Conservation (phyloP, 306 rosid genomes). For the Hylodesmum podocarpum region DNA sequence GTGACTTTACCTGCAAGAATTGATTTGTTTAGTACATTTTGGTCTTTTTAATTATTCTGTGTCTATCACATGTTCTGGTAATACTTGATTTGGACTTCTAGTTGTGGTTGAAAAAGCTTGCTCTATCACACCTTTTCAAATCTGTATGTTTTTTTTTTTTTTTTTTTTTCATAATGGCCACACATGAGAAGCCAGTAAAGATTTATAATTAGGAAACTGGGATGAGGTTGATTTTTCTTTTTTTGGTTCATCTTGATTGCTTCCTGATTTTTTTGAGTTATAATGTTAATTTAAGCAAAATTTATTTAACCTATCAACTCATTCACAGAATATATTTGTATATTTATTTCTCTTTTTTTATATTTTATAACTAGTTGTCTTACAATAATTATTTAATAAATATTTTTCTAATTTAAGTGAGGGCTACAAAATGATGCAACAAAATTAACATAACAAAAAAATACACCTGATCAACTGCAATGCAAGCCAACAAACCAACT, state of each 20-base stretch:
- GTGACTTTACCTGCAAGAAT: slow-evolving; percentile 1
- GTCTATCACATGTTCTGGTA: neutral
- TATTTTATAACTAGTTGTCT: too few species aligned
- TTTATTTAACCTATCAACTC: too few species aligned
- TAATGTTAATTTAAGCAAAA: too few species aligned
- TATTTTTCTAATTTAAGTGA: too few species aligned
- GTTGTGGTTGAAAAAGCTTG: neutral
- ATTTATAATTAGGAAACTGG: slow-evolving; percentile 72
- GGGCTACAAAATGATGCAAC: too few species aligned
- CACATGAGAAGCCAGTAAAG: slow-evolving; percentile 87
- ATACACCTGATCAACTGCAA: too few species aligned
- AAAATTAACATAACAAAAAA: too few species aligned
- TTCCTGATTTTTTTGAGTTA: slow-evolving; percentile 40
- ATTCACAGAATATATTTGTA: too few species aligned
- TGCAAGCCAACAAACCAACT: too few species aligned
- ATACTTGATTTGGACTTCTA: neutral
- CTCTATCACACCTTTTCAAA: slow-evolving; percentile 23
- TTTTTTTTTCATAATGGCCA: slow-evolving; percentile 85
- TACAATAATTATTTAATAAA: too few species aligned
- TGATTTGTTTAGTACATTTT: neutral
- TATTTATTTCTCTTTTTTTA: too few species aligned
- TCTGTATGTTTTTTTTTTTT: slow-evolving; percentile 22
- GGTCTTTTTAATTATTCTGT: neutral
- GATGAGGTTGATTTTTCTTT: slow-evolving; percentile 44
- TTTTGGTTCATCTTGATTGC: slow-evolving; percentile 32